These are phyloP conservation scores for Salix brachista DNA, from an alignment of 345 rosid genomes.

Conservation along the genomic window DNA sequence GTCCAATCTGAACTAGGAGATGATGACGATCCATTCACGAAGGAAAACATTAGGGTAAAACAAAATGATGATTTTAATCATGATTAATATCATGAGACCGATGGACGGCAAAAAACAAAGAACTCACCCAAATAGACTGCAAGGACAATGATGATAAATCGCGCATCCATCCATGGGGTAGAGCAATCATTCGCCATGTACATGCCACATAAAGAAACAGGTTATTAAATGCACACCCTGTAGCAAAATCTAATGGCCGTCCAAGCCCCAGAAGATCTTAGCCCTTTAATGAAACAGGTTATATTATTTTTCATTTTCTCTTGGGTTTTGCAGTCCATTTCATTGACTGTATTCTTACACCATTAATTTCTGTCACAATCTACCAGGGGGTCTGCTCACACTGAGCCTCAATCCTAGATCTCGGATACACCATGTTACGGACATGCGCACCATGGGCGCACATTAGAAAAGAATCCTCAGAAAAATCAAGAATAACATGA, in stretches of 20 bases:
- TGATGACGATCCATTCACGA: slow-evolving; percentile 6
- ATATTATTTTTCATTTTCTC: neutral
- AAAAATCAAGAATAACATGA: neutral
- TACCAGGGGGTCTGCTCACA: neutral
- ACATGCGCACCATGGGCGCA: neutral
- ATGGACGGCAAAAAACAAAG: neutral
- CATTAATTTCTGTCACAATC: neutral
- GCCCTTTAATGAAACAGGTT: neutral
- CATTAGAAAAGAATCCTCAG: neutral
- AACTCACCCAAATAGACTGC: slow-evolving; percentile 85
- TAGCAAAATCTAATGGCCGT: neutral
- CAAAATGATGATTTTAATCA: slow-evolving; percentile 27
- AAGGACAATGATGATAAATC: slow-evolving; percentile 29
- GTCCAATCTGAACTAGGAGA: slow-evolving; percentile 14
- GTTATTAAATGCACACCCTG: neutral
- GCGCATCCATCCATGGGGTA: slow-evolving; percentile 38
- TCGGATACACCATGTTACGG: neutral
- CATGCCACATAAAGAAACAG: slow-evolving; percentile 38
- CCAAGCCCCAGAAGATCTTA: slow-evolving; percentile 12
- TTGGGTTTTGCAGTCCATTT: neutral
- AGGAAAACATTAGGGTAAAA: slow-evolving; percentile 15
- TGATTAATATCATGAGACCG: neutral
- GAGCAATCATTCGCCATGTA: slow-evolving; percentile 44
- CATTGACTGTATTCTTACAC: neutral
- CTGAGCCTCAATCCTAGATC: neutral